A percentile compares a stretch with the other conserved stretches of the same genome.
Conservation (phyloP, 139 green algal species). For the Closterium sp. region DNA sequence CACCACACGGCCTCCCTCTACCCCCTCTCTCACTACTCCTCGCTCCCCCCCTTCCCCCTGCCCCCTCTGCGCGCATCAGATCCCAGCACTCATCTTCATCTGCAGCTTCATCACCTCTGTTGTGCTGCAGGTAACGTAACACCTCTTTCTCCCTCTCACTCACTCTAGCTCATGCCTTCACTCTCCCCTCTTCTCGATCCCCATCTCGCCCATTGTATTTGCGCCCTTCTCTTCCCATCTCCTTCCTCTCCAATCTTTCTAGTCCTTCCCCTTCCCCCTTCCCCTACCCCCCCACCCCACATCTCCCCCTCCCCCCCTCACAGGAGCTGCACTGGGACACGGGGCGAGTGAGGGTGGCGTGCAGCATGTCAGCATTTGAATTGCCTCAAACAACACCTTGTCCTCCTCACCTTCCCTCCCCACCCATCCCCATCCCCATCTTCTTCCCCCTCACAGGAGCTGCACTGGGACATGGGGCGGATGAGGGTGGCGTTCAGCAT, state of each 20-base stretch:
- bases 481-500: slow-evolving; percentile 8
- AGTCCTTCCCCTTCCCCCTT: not conserved
- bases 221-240: too few species aligned
- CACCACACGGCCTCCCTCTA: not conserved
- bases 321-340: slow-evolving; percentile 25
- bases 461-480: slow-evolving; percentile 13
- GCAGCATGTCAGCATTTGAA: too few species aligned
- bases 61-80: not conserved
- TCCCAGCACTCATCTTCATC: not conserved
- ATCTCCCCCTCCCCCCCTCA: not conserved
- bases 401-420: not conserved
- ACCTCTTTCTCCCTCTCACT: not conserved
- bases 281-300: not conserved
- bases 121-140: slow-evolving; percentile 25
- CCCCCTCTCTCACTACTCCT: not conserved
- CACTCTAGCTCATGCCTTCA: not conserved
- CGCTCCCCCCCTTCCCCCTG: not conserved
- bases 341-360: slow-evolving; percentile 9
- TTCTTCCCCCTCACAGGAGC: not conserved
- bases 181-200: not conserved
- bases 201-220: too few species aligned
- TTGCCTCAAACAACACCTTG: too few species aligned
- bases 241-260: too few species aligned
- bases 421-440: too few species aligned
- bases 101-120: slow-evolving; percentile 38